Evolutionary conservation across 768 basidiomycete species (phyloP).

Genomic region (Sporobolomyces phaffii): DNA sequence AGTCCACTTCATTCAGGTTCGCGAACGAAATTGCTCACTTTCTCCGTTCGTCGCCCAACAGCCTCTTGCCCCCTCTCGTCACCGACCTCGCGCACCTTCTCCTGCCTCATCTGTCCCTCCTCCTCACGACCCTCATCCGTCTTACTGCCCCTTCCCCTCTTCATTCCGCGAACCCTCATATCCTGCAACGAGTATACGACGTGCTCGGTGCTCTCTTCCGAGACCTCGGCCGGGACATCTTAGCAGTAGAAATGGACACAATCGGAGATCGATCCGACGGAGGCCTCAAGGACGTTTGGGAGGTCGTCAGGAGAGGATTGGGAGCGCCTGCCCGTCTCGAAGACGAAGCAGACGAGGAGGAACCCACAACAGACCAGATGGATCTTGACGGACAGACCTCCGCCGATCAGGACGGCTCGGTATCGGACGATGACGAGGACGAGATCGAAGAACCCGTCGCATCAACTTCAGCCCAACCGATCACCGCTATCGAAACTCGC

Average conservation of each 20-base stretch:
- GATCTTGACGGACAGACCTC: constrained; percentile 3
- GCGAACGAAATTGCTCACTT: no score
- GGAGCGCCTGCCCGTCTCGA: constrained; percentile 19
- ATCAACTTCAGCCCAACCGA: constrained; percentile 24
- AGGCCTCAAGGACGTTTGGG: constrained; percentile 22
- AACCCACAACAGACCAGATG: background rate
- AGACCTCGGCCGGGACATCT: constrained; percentile 28
- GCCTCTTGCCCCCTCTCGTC: constrained; percentile 35
- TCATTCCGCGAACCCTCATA: constrained; percentile 30
- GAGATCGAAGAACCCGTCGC: constrained; percentile 26
- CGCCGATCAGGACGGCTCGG: background rate
- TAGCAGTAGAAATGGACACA: background rate
- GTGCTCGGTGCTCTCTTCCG: constrained; percentile 35
- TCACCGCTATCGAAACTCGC: background rate
- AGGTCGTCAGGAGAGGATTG: constrained; percentile 29
- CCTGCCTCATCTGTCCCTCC: constrained; percentile 25
- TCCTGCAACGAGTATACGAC: constrained; percentile 38
- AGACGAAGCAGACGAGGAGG: background rate
- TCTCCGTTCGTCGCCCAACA: background rate
- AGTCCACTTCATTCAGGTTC: background rate
- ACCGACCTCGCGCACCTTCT: constrained; percentile 33
- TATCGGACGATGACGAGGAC: constrained; percentile 22
- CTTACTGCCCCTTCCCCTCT: constrained; percentile 36
- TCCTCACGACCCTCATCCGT: constrained; percentile 35
- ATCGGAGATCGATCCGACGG: background rate